Conservation (phyloP, 495 filamentous ascomycete species). For the Aspergillus kassunensis region DNA sequence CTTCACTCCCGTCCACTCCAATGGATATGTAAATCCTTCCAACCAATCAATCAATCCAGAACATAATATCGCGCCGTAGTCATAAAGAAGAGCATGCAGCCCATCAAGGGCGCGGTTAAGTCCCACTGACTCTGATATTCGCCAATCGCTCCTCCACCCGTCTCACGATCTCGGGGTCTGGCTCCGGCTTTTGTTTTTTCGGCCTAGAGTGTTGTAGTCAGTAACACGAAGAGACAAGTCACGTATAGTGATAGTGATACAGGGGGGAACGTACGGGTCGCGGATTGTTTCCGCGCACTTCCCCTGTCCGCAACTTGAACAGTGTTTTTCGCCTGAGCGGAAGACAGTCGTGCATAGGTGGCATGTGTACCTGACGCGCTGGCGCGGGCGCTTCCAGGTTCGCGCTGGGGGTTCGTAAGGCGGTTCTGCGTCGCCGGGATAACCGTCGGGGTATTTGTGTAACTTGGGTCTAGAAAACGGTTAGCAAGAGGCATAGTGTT, state of each 20-base stretch:
- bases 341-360: constrained; percentile 59
- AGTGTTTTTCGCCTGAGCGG: constrained; percentile 43
- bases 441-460: constrained; percentile 71
- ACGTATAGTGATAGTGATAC: too few species aligned
- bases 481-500: neutral
- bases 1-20: too few species aligned
- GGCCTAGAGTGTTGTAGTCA: constrained; percentile 38
- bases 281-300: constrained; percentile 46
- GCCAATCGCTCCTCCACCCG: constrained; percentile 58
- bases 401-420: constrained; percentile 30
- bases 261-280: constrained; percentile 44
- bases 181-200: constrained; percentile 56
- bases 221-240: neutral
- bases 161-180: constrained; percentile 61
- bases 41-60: too few species aligned
- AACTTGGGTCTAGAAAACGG: constrained; percentile 53
- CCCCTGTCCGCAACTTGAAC: constrained; percentile 58
- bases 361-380: constrained; percentile 57
- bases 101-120: neutral
- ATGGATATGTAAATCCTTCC: too few species aligned
- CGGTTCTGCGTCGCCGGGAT: constrained; percentile 64
- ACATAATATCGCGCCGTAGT: too few species aligned
- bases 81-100: neutral
- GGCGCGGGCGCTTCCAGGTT: constrained; percentile 40
- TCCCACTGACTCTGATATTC: constrained; percentile 30